These are phyloP conservation scores for Heracleum sosnowskyi DNA, from an alignment of 129 eudicot genomes.

Conservation along the genomic window DNA sequence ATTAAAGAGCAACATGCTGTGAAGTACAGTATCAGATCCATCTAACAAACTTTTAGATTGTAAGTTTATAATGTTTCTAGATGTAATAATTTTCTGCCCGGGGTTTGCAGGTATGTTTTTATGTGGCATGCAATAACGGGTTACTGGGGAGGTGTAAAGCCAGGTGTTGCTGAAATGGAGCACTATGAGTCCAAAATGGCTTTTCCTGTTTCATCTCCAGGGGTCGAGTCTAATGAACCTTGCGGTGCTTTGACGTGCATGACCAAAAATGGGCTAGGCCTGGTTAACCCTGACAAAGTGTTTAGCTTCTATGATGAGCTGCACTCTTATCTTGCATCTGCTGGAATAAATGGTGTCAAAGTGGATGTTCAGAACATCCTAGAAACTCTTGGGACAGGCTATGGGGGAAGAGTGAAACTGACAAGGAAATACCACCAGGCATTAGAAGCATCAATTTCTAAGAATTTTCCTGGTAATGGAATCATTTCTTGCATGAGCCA, in stretches of 20 bases:
- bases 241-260: slow-evolving; percentile 54
- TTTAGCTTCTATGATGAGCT: slow-evolving; percentile 63
- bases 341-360: slow-evolving; percentile 87
- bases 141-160: slow-evolving; percentile 93
- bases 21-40: slow-evolving; percentile 31
- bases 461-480: slow-evolving; percentile 77
- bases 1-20: slow-evolving; percentile 57
- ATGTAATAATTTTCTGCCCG: slow-evolving; percentile 2
- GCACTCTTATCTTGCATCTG: slow-evolving; percentile 79
- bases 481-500: slow-evolving; percentile 97
- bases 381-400: slow-evolving; percentile 90
- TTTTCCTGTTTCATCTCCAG: slow-evolving; percentile 67
- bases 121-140: slow-evolving; percentile 93
- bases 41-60: too few species aligned
- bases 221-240: slow-evolving; percentile 50
- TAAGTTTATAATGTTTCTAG: not conserved
- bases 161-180: slow-evolving; percentile 55
- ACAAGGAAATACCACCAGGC: slow-evolving; percentile 84
- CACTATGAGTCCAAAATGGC: slow-evolving; percentile 65
- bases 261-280: slow-evolving; percentile 58
- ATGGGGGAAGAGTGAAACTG: slow-evolving; percentile 84
- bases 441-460: slow-evolving; percentile 68
- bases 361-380: slow-evolving; percentile 86
- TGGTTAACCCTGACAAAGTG: slow-evolving; percentile 81
- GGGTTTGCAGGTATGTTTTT: slow-evolving; percentile 58